phyloP scores from a whole-genome alignment of 2,329 filamentous ascomycete genomes.

The Ceratocystis colombiana region DNA sequence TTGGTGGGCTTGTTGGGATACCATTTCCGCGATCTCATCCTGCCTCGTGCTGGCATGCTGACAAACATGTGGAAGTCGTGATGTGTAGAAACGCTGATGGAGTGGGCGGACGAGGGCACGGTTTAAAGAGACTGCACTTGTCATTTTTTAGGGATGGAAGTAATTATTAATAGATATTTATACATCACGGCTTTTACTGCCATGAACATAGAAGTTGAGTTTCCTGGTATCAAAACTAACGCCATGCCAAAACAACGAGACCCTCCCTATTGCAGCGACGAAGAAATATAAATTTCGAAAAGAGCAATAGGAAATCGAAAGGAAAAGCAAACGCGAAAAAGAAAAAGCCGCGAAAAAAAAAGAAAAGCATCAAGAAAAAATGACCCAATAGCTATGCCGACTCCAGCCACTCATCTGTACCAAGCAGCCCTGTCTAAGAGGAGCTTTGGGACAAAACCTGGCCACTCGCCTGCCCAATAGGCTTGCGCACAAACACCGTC shows the following conservation, averaged over 20 bases:
- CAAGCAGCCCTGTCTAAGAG: constrained; percentile 16
- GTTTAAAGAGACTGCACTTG: too few species aligned
- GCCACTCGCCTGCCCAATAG: constrained; percentile 28
- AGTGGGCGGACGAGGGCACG: background rate
- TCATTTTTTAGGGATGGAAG: background rate
- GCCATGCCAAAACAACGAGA: constrained; percentile 10
- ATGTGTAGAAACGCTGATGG: background rate
- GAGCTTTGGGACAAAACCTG: constrained; percentile 5
- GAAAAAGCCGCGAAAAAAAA: background rate
- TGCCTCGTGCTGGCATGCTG: constrained; percentile 4
- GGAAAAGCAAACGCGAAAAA: background rate
- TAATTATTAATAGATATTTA: constrained; percentile 10
- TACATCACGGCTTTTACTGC: background rate
- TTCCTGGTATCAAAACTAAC: constrained; percentile 8
- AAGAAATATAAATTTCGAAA: background rate
- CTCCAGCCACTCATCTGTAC: background rate
- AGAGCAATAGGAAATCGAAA: background rate
- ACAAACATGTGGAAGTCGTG: background rate
- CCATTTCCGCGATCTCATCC: constrained; percentile 17
- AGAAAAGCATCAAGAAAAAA: background rate
- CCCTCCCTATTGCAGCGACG: background rate
- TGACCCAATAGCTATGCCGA: background rate
- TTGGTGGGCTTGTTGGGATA: constrained; percentile 22
- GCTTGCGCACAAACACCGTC: constrained; percentile 42
- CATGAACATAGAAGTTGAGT: background rate